Evolutionary conservation across 2,329 filamentous ascomycete species (phyloP), one percentile per base, ranked within the genome.

Genomic region (Arthrinium phaeospermum): DNA sequence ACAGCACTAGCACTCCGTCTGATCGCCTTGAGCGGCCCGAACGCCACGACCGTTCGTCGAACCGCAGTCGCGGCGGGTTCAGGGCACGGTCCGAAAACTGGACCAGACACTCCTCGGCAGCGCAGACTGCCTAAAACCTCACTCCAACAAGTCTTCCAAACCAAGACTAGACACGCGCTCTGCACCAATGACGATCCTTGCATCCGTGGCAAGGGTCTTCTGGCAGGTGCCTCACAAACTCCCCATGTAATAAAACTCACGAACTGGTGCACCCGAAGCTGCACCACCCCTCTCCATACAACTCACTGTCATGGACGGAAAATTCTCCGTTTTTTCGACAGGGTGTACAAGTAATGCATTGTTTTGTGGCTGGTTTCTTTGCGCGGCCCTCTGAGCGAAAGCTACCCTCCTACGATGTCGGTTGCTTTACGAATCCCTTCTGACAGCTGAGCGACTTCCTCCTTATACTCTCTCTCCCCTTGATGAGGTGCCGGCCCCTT

Each of bases 21-120:
- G 72, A 73, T 24, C 72, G 72, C 41, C 67, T 67, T 14, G 72
- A 73, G n/a, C 72, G 72, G 34, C 27, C 70, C 22, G 70, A 70
- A 57, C 67, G 72, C 16, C 74, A 75, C 30, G 73, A 64, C 19
- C 30, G 72, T 12, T 64, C 73, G 19, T 75, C 75, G 14, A 70
- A 71, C 64, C 75, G 77, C 37, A 74, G 75, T 7, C 68, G 74
- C 45, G 76, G 77, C 12, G 74, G 69, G 37, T 79, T 73, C 49
- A 75, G 76, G 57, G 44, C 75, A 44, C 76, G 77, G 41, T 71
- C 75, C 6, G 78, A 79, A 37, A 74, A 74, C 64, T 79, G 78
- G 78, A 72, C 70, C 37, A 75, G 77, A 70, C 76, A 75, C 71
- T 68, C 70, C 2, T 68, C 72, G 19, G 27, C 69, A 34, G 45